phyloP scores from a whole-genome alignment of 2,329 filamentous ascomycete genomes.

The Cercospora sp. region DNA sequence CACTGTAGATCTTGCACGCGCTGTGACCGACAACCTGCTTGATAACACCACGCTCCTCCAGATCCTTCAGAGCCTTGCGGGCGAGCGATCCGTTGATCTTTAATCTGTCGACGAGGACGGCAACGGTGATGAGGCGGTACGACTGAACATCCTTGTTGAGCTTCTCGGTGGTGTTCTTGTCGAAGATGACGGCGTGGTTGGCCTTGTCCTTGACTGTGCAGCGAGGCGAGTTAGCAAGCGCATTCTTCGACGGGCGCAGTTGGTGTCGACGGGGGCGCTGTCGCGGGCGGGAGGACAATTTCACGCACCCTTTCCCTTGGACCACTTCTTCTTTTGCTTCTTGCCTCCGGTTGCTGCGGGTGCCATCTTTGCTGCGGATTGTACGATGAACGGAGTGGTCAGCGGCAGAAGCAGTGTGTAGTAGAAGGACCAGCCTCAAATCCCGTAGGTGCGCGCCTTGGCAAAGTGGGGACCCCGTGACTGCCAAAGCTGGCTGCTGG shows the following conservation, averaged over 20 bases:
- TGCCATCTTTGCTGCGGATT: slow-evolving; percentile 28
- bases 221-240: slow-evolving; percentile 29
- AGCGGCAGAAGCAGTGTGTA: slow-evolving; percentile 1
- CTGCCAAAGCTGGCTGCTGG: neutral
- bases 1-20: slow-evolving; percentile 98
- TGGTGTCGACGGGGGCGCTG: neutral
- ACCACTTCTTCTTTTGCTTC: slow-evolving; percentile 84
- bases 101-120: slow-evolving; percentile 96
- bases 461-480: slow-evolving; percentile 4
- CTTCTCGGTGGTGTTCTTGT: slow-evolving; percentile 96
- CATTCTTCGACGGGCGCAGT: slow-evolving; percentile 12
- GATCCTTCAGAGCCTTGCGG: slow-evolving; percentile 81
- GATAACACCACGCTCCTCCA: slow-evolving; percentile 98
- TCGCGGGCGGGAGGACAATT: neutral
- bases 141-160: slow-evolving; percentile 99
- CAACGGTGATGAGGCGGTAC: slow-evolving; percentile 98
- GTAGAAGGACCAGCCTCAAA: slow-evolving; percentile 1
- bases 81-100: slow-evolving; percentile 99
- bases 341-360: slow-evolving; percentile 63
- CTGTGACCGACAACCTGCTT: slow-evolving; percentile 96
- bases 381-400: slow-evolving; percentile 14
- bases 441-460: slow-evolving; percentile 6
- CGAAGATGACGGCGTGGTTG: slow-evolving; percentile 97
- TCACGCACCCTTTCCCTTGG: slow-evolving; percentile 52
- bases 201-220: slow-evolving; percentile 99